These are phyloP conservation scores for Sphaerulina vaccinii DNA, from an alignment of 2,329 filamentous ascomycete species.

Conservation along the genomic window DNA sequence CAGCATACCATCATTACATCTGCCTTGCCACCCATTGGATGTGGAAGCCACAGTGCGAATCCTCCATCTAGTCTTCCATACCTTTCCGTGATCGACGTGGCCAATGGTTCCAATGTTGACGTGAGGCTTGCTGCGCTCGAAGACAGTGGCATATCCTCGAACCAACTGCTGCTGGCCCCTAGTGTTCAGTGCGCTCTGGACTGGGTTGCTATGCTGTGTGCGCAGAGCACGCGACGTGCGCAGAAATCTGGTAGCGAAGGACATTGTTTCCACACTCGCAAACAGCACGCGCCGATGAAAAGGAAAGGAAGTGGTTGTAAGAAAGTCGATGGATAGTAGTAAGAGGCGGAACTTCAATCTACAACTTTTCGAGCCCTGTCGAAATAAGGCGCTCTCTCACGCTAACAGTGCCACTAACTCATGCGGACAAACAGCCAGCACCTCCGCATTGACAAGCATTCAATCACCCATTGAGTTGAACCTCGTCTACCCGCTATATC, in stretches of 20 bases:
- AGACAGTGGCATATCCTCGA: constrained; percentile 63
- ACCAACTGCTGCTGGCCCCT: constrained; percentile 61
- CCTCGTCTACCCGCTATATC: neutral
- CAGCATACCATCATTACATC: constrained; percentile 12
- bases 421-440: neutral
- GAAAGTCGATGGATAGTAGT: too few species aligned
- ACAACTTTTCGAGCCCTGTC: neutral
- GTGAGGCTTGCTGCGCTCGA: constrained; percentile 90
- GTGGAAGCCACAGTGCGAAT: neutral
- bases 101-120: constrained; percentile 99
- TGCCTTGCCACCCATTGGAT: neutral
- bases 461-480: neutral
- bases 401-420: neutral
- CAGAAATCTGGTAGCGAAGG: constrained; percentile 78
- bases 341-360: neutral
- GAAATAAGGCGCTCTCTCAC: neutral
- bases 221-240: constrained; percentile 77
- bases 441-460: neutral
- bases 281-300: constrained; percentile 13
- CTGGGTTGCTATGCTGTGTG: constrained; percentile 66
- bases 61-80: constrained; percentile 42
- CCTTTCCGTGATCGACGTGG: constrained; percentile 99
- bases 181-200: constrained; percentile 67
- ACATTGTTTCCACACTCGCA: constrained; percentile 59
- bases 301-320: constrained; percentile 8